These are phyloP conservation scores for Fraxinus xanthoxyloides DNA, from an alignment of 305 asterid species.

Conservation along the genomic window DNA sequence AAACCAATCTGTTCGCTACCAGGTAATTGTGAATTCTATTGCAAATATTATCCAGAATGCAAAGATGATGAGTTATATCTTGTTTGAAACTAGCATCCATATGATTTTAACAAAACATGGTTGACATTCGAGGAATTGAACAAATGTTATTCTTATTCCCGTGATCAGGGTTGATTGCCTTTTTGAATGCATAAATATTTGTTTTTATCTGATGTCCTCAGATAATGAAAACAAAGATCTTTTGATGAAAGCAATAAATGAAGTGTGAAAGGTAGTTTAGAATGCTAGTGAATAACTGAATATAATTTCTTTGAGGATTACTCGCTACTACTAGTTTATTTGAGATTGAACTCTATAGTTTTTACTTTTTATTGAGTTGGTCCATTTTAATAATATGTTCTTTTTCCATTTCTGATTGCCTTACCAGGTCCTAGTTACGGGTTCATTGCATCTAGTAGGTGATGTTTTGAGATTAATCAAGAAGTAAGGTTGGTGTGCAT, in stretches of 20 bases:
- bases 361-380: neutral
- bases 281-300: neutral
- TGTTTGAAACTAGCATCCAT: neutral
- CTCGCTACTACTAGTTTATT: neutral
- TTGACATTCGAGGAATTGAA: neutral
- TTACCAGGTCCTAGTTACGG: slow-evolving; percentile 79
- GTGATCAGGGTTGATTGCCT: neutral
- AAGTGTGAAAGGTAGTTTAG: neutral
- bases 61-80: neutral
- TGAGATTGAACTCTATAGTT: neutral
- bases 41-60: neutral
- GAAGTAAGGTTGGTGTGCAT: slow-evolving; percentile 37
- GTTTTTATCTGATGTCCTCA: neutral
- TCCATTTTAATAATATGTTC: neutral
- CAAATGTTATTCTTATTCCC: neutral
- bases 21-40: slow-evolving; percentile 43
- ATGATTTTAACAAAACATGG: neutral
- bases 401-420: slow-evolving; percentile 9
- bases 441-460: slow-evolving; percentile 84
- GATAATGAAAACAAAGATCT: neutral
- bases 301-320: neutral
- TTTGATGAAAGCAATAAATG: neutral
- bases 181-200: neutral
- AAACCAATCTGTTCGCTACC: slow-evolving; percentile 65
- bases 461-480: slow-evolving; percentile 77